Evolutionary conservation across 2,329 filamentous ascomycete species (phyloP), one percentile per base, ranked within the genome.

Genomic region (Exutisphaerella laricina): DNA sequence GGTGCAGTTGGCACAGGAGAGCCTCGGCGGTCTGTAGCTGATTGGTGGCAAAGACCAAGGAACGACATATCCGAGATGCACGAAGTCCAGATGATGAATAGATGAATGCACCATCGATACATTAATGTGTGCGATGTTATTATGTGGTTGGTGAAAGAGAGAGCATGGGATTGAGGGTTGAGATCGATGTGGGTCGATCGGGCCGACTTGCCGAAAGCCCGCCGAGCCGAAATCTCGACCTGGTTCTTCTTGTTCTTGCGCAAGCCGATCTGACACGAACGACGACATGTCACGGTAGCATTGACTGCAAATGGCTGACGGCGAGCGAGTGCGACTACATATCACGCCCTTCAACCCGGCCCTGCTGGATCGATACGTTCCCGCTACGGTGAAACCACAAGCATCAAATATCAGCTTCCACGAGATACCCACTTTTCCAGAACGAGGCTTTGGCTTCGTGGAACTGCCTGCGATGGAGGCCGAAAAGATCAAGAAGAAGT

Each of bases 351-450:
- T 98, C 55, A 88, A 82, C 58, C 71, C 83, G 28, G 78, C 83
- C 5, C 77, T 97, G 13, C 72, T 92, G 43, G 75, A 78, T 43
- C 72, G 83, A 36, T 78, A 94, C 46, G 66, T 98, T 35, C 80
- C 86, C 16, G 72, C 82, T 1, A 76, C 82, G 1, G 61, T 86
- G 10, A 77, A 80, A 25, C 72, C 79, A 10, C 70, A 71, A 33
- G 87, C 86, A 14, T 79, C 80, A 48, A 86, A 88, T 61, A 78
- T 96, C 39, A 95, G 89, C n/a, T 96, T 84, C 67, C 90, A 97
- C 66, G 72, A 73, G 4, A 69, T 96, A 53, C 78, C 88, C 60
- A 89, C 89, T 1, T 95, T 94, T 51, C 90, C 90, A 10, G 92
- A 98, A 53, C 84, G 80, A 61, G 82, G 79, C 40, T 98, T 88